phyloP scores from a whole-genome alignment of 371 early-diverging fungal genomes.

The Mucor sp. region DNA sequence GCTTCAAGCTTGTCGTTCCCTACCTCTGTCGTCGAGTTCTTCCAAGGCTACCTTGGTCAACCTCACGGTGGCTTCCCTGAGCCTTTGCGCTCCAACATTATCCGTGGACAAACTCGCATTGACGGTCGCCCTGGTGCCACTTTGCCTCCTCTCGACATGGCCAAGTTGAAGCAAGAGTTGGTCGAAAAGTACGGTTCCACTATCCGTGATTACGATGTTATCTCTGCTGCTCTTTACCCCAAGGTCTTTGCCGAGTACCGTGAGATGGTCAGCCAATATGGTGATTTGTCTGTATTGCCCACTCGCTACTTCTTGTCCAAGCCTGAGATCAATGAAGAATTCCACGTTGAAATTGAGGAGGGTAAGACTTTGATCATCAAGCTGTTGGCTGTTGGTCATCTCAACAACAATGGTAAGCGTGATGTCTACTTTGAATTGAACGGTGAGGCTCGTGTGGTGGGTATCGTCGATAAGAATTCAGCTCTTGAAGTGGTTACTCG shows the following conservation, averaged over 20 bases:
- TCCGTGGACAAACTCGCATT: conserved; percentile 73
- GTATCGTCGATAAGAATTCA: conserved; percentile 62
- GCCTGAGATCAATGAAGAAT: conserved; percentile 83
- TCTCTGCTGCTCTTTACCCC: conserved; percentile 89
- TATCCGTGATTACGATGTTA: conserved; percentile 83
- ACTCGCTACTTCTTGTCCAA: conserved; percentile 89
- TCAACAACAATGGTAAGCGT: conserved; percentile 75
- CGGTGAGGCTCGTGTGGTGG: conserved; percentile 88
- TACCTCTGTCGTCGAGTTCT: conserved; percentile 92
- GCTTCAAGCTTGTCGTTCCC: conserved; percentile 87
- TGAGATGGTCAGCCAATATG: conserved; percentile 68
- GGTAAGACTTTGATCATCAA: conserved; percentile 91
- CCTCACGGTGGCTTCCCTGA: conserved; percentile 96
- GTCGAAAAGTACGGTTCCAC: conserved; percentile 71
- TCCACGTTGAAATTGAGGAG: conserved; percentile 79
- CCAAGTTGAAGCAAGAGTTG: conserved; percentile 65
- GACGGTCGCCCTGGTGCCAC: conserved; percentile 86
- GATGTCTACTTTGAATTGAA: conserved; percentile 95
- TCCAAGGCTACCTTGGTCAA: conserved; percentile 92
- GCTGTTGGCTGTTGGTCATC: conserved; percentile 82
- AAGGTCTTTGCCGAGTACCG: conserved; percentile 89
- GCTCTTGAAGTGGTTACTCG: conserved; percentile 70
- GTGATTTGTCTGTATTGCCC: conserved; percentile 86
- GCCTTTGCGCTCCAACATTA: conserved; percentile 79
- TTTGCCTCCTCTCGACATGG: conserved; percentile 79